Conservation (phyloP, 1,284 basidiomycete genomes). For the Leucoagaricus sp. region DNA sequence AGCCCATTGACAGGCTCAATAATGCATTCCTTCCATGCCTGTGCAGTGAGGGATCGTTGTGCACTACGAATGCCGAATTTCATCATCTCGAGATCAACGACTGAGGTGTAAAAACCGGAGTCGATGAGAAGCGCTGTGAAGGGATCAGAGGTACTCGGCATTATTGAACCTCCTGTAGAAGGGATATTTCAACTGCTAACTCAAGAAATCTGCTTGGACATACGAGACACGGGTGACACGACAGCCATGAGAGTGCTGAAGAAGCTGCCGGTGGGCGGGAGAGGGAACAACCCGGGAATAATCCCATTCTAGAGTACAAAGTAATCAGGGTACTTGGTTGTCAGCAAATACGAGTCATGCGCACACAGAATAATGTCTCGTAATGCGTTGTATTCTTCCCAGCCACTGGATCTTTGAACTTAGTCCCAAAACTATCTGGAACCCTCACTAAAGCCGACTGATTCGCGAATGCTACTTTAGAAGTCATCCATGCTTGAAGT, state of each 20-base stretch:
- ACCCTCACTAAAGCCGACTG: slow-evolving; percentile 21
- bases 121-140: slow-evolving; percentile 19
- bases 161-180: slow-evolving; percentile 16
- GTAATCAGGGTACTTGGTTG: not conserved
- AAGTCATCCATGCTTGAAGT: slow-evolving; percentile 18
- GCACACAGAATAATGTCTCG: slow-evolving; percentile 21
- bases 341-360: not conserved
- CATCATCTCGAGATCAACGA: slow-evolving; percentile 16
- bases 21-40: slow-evolving; percentile 22
- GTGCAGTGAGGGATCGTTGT: slow-evolving; percentile 17
- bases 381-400: slow-evolving; percentile 23
- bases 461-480: slow-evolving; percentile 14
- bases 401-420: slow-evolving; percentile 21
- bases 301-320: not conserved
- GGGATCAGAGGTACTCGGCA: slow-evolving; percentile 4
- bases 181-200: not conserved
- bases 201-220: not conserved
- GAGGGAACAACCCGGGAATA: not conserved
- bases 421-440: slow-evolving; percentile 12
- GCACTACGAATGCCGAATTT: slow-evolving; percentile 15
- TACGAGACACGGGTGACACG: slow-evolving; percentile 11
- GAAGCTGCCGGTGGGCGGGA: not conserved
- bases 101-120: slow-evolving; percentile 5
- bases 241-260: not conserved
- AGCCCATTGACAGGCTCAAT: slow-evolving; percentile 15